Base-by-base conservation (phyloP, 768 basidiomycete species). In the Mycena galopus region DNA sequence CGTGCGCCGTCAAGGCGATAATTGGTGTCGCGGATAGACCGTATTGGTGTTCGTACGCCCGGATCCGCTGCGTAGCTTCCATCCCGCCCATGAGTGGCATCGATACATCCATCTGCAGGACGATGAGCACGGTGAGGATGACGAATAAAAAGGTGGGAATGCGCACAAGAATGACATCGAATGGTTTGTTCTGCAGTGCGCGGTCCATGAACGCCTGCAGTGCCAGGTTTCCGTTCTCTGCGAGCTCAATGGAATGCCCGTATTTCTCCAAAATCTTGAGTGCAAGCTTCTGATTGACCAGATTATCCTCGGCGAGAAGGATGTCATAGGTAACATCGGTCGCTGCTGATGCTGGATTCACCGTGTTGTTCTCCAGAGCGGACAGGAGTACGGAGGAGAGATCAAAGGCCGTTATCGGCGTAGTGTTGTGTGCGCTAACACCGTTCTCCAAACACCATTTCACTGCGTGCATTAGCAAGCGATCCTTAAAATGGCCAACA, bases 21-120 rank as follows among this genome's bases (percentile, higher is more conserved):
- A 99, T 99, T 0, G 98, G 97, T 8, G 91, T 95, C 2, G 91
- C 88, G 19, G 89, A 79, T 33, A 96, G 84, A 10, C 90, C 87
- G 73, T 90, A 90, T 73, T 92, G 88, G 79, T 88, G 84, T 84
- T 99, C 97, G 78, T 92, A 95, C 42, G 90, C 88, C 62, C 97
- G 91, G 72, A 98, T 98, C 68, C 95, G 86, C 74, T 96, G 93
- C 0, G 98, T 99, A 1, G 97, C 96, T 82, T 99, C 97, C 92
- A 97, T 96, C 74, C 97, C 97, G 60, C 97, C 96, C 96, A 99
- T 98, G 82, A 97, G 93, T 8, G 96, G 96, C 96, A 97, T 97
- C 14, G 96, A 98, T 17, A 98, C 93, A 77, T 98, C 97, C 97
- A 98, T 98, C 94, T 97, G 72, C 25, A 19, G 62, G 61, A 16